Base-by-base conservation (phyloP, 1,139 yeast genomes). In the Arxiozyma slooffiae region DNA sequence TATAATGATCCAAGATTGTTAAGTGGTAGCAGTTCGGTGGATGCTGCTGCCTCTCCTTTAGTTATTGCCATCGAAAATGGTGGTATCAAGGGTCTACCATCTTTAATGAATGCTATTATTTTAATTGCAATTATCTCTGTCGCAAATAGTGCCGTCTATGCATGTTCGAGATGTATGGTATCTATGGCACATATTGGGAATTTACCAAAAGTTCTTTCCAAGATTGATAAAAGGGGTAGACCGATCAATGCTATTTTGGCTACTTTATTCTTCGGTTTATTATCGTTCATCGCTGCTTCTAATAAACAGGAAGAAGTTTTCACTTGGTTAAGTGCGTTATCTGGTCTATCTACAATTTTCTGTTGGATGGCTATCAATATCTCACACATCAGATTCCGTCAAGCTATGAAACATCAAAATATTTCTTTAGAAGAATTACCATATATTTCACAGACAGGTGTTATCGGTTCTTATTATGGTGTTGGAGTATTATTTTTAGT, bases 311-410 rank as follows among this genome's bases (percentile, higher is more conserved):
- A 72, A 52, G 78, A 73, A 43, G 81, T 81, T 17, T 82, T 82
- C 63, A 71, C 75, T 53, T 82, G 89, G 88, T 69, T 82, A 59
- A 72, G 80, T 64, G 83, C 86, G 30, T 67, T 82, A 48, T 80
- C 84, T 36, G 85, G 85, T 47, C 73, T 82, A 50, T 80, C 86
- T 30, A 78, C 86, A 1, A 69, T 82, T 51, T 78, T 81, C 62
- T 80, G 85, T 39, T 82, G 89, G 88, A 74, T 77, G 52, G 77
- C 82, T 37, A 80, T 82, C 55, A 79, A 81, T 60, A 54, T 79
- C 34, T 73, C 81, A 50, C 83, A 78, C 58, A 68, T 81, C 50
- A 74, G 87, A 64, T 81, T 82, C 67, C 78, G 87, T 71, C 67
- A 72, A 57, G 86, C 86, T 1, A 69, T 82, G 65, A 57, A 62